Evolutionary conservation across 345 rosid genomes (phyloP).

Genomic region (rapeseed (Brassica napus)): Da-Ae NC_063450.1:52825001-52825500

Average conservation of each 20-base stretch:
- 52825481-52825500: not conserved
- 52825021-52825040: not conserved
- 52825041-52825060: not conserved
- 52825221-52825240: not conserved
- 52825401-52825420: not conserved
- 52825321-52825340: not conserved
- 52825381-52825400: not conserved
- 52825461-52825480: not conserved
- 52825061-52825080: not conserved
- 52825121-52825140: not conserved
- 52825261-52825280: not conserved
- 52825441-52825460: not conserved
- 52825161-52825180: slow-evolving; percentile 3
- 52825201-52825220: not conserved
- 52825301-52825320: slow-evolving; percentile 5
- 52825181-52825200: not conserved
- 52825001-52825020: not conserved
- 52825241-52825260: not conserved
- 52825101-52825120: slow-evolving; percentile 4
- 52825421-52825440: not conserved
- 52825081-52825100: no score
- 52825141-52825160: not conserved
- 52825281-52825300: slow-evolving; percentile 2
- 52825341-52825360: not conserved
- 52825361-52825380: not conserved